These are phyloP conservation scores for Diplocarpon rosae DNA, from an alignment of 2,329 filamentous ascomycete species.

Conservation along the genomic window DNA sequence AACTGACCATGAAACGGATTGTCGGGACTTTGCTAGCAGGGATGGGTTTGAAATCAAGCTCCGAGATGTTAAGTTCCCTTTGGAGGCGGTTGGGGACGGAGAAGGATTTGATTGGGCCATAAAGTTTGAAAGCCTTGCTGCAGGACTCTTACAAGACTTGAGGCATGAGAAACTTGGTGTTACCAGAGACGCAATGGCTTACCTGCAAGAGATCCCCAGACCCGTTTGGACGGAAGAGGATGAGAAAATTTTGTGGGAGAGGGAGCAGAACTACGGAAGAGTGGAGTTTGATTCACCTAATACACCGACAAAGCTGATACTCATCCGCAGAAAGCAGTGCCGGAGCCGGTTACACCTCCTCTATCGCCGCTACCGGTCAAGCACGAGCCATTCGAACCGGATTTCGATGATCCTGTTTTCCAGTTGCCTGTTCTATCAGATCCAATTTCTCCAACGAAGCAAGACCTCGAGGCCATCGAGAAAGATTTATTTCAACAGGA, in stretches of 20 bases:
- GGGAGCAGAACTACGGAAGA: constrained; percentile 15
- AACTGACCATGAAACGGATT: constrained; percentile 23
- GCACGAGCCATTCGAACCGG: constrained; percentile 17
- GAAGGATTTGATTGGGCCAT: constrained; percentile 20
- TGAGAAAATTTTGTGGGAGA: constrained; percentile 15
- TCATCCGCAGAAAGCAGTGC: constrained; percentile 12
- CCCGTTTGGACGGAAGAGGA: constrained; percentile 17
- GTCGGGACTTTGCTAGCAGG: constrained; percentile 17
- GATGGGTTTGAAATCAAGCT: constrained; percentile 21
- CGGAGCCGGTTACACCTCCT: constrained; percentile 25
- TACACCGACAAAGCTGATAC: not conserved
- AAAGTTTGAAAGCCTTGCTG: constrained; percentile 11
- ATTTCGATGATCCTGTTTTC: constrained; percentile 16
- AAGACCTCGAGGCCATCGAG: constrained; percentile 21
- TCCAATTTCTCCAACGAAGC: constrained; percentile 15
- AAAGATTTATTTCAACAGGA: constrained; percentile 24
- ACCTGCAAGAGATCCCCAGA: constrained; percentile 14
- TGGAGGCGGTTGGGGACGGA: constrained; percentile 21
- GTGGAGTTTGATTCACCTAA: constrained; percentile 10
- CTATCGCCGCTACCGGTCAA: constrained; percentile 18
- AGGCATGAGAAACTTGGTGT: constrained; percentile 22
- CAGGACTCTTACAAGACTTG: constrained; percentile 14
- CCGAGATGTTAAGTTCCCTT: constrained; percentile 21
- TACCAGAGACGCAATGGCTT: constrained; percentile 19
- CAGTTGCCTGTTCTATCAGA: constrained; percentile 20